Base-by-base conservation (phyloP, 352 stramenopile genomes). In the Globisporangium yorkense region DNA sequence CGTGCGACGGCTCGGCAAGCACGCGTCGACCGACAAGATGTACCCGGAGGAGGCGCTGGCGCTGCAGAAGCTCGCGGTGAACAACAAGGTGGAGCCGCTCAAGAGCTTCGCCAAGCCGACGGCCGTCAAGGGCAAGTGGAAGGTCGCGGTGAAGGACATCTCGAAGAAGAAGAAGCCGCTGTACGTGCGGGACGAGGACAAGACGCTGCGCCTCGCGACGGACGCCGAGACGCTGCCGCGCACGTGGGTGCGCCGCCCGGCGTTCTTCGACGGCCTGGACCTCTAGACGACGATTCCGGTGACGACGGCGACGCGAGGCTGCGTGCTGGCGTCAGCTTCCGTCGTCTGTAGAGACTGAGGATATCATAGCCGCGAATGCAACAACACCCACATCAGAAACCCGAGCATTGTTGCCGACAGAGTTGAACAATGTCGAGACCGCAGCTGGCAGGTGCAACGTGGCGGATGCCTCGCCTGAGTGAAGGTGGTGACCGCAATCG, bases 81-180 rank as follows among this genome's bases (percentile, higher is more conserved):
- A 92, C 59, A 89, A 91, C 66, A 83, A 81, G 67, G 67, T 94
- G 27, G 60, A 65, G 51, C 57, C 77, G 60, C 77, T 84, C 47
- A 89, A 88, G 70, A 90, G 73, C 71, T 94, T 91, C 64, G 74
- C 82, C 53, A 88, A 90, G 71, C 70, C 78, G 15, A 77, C 70
- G 54, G 61, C 77, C 59, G 70, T 68, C 21, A 72, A 76, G 59
- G 76, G 72, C 47, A 81, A 78, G 68, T 92, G 82, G 69, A 84
- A 85, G 65, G 72, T 92, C 35, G 81, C 84, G 8, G 70, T 94
- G 48, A 89, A 90, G 70, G 84, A 94, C 63, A 94, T 80, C 53
- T 87, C 82, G 43, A 88, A 77, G 61, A 88, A 75, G 64, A 90
- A 91, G 75, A 75, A 87, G 67, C 66, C 86, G 54, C 63, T 92